These are phyloP conservation scores for Amniculicola lignicola DNA, from an alignment of 495 filamentous ascomycete genomes.

Conservation along the genomic window DNA sequence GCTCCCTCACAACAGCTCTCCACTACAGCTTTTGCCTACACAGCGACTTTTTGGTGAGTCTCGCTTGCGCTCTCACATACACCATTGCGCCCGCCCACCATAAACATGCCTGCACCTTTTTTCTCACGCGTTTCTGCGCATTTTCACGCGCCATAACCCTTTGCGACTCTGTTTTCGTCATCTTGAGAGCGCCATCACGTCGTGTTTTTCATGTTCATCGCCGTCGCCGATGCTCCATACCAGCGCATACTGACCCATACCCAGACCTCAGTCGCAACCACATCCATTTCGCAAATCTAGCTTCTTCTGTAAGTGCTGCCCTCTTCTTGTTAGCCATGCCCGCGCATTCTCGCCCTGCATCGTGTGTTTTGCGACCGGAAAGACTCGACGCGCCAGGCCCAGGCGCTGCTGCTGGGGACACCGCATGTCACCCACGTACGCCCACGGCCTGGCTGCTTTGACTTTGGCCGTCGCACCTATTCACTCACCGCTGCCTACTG, in stretches of 20 bases:
- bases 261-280: slow-evolving; percentile 1
- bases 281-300: neutral
- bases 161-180: no score
- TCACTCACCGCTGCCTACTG: neutral
- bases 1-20: no score
- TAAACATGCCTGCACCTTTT: no score
- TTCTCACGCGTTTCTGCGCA: no score
- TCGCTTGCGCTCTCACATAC: no score
- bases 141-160: no score
- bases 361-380: slow-evolving; percentile 20
- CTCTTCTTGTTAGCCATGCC: neutral
- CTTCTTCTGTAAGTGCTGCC: slow-evolving; percentile 9
- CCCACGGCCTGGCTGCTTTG: neutral
- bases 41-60: no score
- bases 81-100: no score
- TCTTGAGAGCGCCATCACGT: no score
- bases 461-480: neutral
- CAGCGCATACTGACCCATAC: slow-evolving; percentile 10
- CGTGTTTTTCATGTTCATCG: slow-evolving; percentile 27
- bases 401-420: neutral
- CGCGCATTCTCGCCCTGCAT: slow-evolving; percentile 3
- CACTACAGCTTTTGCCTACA: no score
- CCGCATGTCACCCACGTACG: slow-evolving; percentile 13
- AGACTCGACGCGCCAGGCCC: neutral
- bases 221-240: slow-evolving; percentile 6